Evolutionary conservation across 306 rosid species (phyloP).

Genomic region (Quercus robur): DNA sequence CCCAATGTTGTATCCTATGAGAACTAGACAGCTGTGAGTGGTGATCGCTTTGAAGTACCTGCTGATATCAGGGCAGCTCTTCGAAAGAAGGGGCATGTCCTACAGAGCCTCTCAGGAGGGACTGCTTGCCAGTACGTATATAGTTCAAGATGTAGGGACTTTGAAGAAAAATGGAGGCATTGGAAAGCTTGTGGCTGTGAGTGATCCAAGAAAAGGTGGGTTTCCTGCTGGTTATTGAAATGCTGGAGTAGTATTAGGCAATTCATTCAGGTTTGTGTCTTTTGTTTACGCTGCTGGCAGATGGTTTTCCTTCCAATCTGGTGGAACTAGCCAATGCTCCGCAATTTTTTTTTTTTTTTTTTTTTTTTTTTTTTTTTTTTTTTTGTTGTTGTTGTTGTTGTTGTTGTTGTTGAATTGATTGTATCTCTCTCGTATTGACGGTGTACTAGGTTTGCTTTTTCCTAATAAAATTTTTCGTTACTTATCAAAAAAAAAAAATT

Average conservation of each 20-base stretch:
- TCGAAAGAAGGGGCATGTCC: slow-evolving; percentile 66
- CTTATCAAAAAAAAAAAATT: too few species aligned
- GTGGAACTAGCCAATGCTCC: too few species aligned
- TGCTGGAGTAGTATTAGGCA: not conserved
- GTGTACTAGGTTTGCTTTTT: too few species aligned
- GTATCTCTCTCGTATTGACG: too few species aligned
- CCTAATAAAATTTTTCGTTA: too few species aligned
- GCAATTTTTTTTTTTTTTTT: too few species aligned
- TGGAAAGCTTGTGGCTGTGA: slow-evolving; percentile 66
- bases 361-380: too few species aligned
- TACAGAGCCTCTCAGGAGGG: slow-evolving; percentile 55
- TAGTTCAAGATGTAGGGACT: slow-evolving; percentile 28
- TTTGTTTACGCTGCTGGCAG: not conserved
- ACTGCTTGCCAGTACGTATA: slow-evolving; percentile 65
- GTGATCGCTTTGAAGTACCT: slow-evolving; percentile 66
- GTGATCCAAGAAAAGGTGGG: slow-evolving; percentile 96
- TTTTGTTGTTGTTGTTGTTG: too few species aligned
- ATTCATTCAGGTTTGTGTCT: not conserved
- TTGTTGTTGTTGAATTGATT: too few species aligned
- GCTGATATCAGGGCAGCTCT: slow-evolving; percentile 52
- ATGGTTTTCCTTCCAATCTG: not conserved
- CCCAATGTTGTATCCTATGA: slow-evolving; percentile 66
- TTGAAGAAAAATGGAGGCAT: slow-evolving; percentile 12
- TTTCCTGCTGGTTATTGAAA: slow-evolving; percentile 68
- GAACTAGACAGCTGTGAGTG: slow-evolving; percentile 75